Base-by-base conservation (phyloP, 805 yeast genomes). In the Metschnikowia colocasiae region DNA sequence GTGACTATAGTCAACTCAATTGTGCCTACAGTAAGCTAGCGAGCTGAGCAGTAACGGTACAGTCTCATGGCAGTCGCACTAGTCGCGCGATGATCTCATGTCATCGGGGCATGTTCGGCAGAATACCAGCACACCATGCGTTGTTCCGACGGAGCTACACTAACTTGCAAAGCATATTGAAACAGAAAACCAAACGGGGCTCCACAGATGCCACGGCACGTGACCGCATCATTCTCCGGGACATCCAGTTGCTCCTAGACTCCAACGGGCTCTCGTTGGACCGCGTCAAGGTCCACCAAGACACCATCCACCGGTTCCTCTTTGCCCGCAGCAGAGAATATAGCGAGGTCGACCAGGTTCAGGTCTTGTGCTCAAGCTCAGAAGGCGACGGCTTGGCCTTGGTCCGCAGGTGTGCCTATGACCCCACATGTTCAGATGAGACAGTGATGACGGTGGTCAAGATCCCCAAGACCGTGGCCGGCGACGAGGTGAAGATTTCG, bases 301-400 rank as follows among this genome's bases (percentile, higher is more conserved):
- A 46, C 3, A 40, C 65, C 20, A 56, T 68, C 7, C 57, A 59
- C 22, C 32, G 42, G 25, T 69, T 61, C 40, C 50, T 64, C 19
- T 66, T 56, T 42, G 46, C 61, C 1, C 53, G 52, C 34, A 30
- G 29, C 13, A 47, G 71, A 19, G 46, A 32, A 5, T 25, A 32
- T 9, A 48, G 47, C 3, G 22, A 32, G 13, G 25, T 58, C 0
- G 40, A 29, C 1, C 47, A 50, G 13, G 61, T 67, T 1, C 59
- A 56, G 6, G 59, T 71, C 2, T 37, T 58, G 1, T 59, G 63
- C 26, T 61, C 62, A 32, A 61, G 71, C 1, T 50, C 61, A 0
- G 71, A 66, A 40, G 77, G 73, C 1, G 67, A 63, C 6, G 76
- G 77, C 0, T 31, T 70, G 10, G 76, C 62, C 0, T 35, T 72